phyloP scores from a whole-genome alignment of 768 basidiomycete species.

The Leccinum fibrillosum region DNA sequence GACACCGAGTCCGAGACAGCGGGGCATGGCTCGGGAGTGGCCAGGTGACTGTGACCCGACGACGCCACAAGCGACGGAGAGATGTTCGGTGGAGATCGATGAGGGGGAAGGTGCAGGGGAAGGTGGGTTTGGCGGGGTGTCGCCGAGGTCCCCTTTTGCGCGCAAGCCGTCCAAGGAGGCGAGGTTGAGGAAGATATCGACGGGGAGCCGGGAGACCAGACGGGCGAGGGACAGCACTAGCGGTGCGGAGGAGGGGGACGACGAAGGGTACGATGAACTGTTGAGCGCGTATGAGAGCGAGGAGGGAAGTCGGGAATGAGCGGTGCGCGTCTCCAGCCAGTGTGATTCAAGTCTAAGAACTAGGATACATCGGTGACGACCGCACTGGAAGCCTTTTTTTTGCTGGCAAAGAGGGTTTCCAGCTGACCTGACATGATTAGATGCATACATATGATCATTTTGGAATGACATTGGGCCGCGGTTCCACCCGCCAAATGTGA shows the following conservation, averaged over 20 bases:
- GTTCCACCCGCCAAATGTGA: neutral
- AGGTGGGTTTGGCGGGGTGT: neutral
- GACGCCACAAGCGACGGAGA: constrained; percentile 55
- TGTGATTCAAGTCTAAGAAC: neutral
- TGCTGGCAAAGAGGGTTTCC: constrained; percentile 1
- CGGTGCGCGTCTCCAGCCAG: neutral
- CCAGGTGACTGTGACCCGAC: constrained; percentile 47
- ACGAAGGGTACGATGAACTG: constrained; percentile 71
- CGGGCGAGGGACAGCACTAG: constrained; percentile 45
- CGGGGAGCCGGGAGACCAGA: constrained; percentile 37
- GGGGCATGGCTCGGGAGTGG: constrained; percentile 51
- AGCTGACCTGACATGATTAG: neutral
- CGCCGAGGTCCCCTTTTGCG: constrained; percentile 23
- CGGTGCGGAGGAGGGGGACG: constrained; percentile 74
- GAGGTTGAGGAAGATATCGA: constrained; percentile 47
- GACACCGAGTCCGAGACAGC: constrained; percentile 44
- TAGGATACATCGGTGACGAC: neutral
- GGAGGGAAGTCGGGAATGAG: constrained; percentile 39
- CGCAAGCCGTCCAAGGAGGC: constrained; percentile 31
- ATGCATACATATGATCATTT: neutral
- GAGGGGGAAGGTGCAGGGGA: neutral
- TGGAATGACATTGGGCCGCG: neutral
- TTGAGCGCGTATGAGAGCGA: constrained; percentile 83
- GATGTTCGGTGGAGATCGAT: constrained; percentile 37
- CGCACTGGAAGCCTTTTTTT: neutral